phyloP scores from a whole-genome alignment of 495 filamentous ascomycete genomes.

The Daldinia grandis region DNA sequence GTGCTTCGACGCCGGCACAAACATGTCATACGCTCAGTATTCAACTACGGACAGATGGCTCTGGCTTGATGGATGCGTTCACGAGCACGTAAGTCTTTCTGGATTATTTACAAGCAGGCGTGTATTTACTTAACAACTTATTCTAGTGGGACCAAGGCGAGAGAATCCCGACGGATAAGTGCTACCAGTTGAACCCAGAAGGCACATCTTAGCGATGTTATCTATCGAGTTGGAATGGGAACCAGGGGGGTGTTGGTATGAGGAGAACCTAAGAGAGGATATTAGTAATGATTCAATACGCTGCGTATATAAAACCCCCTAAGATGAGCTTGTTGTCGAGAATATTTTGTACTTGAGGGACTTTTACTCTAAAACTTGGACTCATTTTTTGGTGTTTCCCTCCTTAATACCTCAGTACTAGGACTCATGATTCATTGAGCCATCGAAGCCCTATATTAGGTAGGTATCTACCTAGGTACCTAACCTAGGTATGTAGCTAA shows the following conservation, averaged over 20 bases:
- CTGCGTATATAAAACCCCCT: neutral
- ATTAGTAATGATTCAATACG: neutral
- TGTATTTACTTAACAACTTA: slow-evolving; percentile 2
- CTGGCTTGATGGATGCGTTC: slow-evolving; percentile 58
- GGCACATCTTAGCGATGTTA: neutral
- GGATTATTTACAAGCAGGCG: neutral
- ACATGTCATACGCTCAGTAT: slow-evolving; percentile 59
- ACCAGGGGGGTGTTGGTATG: neutral
- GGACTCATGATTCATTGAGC: no score
- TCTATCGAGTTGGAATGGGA: neutral
- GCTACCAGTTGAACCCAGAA: slow-evolving; percentile 45
- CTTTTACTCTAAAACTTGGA: neutral
- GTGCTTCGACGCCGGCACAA: slow-evolving; percentile 57
- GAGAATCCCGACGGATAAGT: slow-evolving; percentile 50
- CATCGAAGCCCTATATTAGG: no score
- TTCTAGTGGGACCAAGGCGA: slow-evolving; percentile 54
- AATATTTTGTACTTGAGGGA: neutral
- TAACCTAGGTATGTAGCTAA: no score
- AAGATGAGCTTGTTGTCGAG: no score
- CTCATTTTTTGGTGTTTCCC: neutral
- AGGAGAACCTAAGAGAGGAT: neutral
- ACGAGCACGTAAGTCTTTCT: slow-evolving; percentile 54
- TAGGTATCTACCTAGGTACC: no score
- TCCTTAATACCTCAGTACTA: no score
- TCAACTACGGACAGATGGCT: slow-evolving; percentile 55